Base-by-base conservation (phyloP, 495 filamentous ascomycete genomes). In the Aspergillus ellipticus region DNA sequence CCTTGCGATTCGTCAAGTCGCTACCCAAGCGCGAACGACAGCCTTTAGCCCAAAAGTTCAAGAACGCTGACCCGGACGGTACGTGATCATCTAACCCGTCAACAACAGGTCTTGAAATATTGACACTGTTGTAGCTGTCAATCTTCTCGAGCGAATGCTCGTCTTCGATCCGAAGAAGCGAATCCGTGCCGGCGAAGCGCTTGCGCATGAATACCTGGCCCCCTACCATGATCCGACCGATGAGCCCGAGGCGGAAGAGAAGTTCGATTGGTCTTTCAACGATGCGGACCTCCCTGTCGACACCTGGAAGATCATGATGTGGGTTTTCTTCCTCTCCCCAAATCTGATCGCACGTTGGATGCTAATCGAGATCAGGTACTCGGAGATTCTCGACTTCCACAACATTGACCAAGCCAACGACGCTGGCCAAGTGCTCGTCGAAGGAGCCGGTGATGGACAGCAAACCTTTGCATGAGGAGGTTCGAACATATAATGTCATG, bases 231-330 rank as follows among this genome's bases (percentile, higher is more conserved):
- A 98, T 66, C 92, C 93, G 13, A 92, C 87, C 16, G 94, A 98
- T 66, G 94, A 98, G 76, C 94, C 94, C 7, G 88, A 89, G 11
- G 90, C 94, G 21, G 89, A 96, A 55, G 93, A 97, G 79, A 97
- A 95, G 76, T 98, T 98, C 65, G 94, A 98, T 69, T 98, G 94
- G 94, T 96, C 92, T n/a, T 98, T 98, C 75, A 98, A 97, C 69
- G 93, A 98, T 68, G 95, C 94, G 31, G 94, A 98, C 75, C 74
- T 98, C 54, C 94, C 94, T 0, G 91, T 97, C 39, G 94, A 98
- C 64, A 96, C 95, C n/a, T 98, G 94, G 94, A 97, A 97, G 75
- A 97, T 98, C 68, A 98, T 97, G 94, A 98, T 98, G 94, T 97
- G 80, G 62, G 68, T 64, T 35, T 49, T 22, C 21, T 28, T 55